Percentiles rank a stretch among this genome's conserved stretches.
Evolutionary conservation across 768 basidiomycete genomes (phyloP).

Genomic region (Tylopilus sp.): DNA sequence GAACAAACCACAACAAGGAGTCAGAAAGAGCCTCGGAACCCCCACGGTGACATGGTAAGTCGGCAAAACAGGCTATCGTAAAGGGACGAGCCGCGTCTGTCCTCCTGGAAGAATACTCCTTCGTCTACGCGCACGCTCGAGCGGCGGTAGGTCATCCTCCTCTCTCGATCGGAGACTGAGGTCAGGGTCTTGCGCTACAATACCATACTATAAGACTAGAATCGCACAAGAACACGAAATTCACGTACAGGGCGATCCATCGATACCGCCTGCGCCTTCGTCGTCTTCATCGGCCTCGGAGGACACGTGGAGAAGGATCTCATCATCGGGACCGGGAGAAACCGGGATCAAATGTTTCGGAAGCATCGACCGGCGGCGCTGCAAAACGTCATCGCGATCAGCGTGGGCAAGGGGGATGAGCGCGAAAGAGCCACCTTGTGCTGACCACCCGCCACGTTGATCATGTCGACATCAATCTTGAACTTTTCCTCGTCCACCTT

Average conservation of each 20-base stretch:
- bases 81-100: constrained; percentile 25
- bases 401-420: background rate
- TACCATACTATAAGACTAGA: constrained; percentile 2
- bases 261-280: constrained; percentile 27
- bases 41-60: background rate
- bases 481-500: constrained; percentile 65
- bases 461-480: constrained; percentile 57
- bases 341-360: constrained; percentile 52
- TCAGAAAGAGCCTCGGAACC: too few relatives aligned
- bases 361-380: constrained; percentile 75
- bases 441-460: constrained; percentile 55
- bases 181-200: constrained; percentile 25
- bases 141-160: constrained; percentile 60
- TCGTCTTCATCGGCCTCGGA: constrained; percentile 29
- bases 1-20: too few relatives aligned
- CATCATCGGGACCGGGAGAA: constrained; percentile 16
- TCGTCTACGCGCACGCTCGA: constrained; percentile 65
- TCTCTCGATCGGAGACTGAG: constrained; percentile 33
- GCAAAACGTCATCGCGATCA: background rate
- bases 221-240: constrained; percentile 1
- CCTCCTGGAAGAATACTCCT: constrained; percentile 35
- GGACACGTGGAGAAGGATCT: constrained; percentile 15
- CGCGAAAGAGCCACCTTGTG: constrained; percentile 50
- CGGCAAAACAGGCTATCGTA: background rate
- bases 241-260: constrained; percentile 24